phyloP scores from a whole-genome alignment of 2,329 filamentous ascomycete genomes.

The Beauveria sp. region DNA sequence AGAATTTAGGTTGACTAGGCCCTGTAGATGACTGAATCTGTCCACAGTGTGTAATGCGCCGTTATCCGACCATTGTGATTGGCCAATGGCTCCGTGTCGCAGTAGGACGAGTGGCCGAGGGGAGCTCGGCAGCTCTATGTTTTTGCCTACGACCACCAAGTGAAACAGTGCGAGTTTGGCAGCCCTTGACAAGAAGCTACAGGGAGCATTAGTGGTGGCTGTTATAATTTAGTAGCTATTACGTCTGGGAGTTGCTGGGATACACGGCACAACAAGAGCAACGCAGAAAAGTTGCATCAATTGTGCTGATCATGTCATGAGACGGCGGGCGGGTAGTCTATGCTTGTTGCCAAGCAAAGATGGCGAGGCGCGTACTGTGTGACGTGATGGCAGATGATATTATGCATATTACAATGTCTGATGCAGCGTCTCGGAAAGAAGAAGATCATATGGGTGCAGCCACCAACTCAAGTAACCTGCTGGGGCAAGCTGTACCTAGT shows the following conservation, averaged over 20 bases:
- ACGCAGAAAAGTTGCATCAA: not conserved
- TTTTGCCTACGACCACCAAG: not conserved
- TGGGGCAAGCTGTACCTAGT: not conserved
- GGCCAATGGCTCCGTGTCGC: conserved; percentile 6
- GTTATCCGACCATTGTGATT: conserved; percentile 11
- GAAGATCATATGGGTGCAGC: not conserved
- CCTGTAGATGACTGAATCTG: not conserved
- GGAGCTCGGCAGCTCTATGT: too few species aligned
- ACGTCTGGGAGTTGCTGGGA: not conserved
- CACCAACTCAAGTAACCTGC: not conserved
- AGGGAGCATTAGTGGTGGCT: not conserved
- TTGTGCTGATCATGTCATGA: not conserved
- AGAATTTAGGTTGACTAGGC: not conserved
- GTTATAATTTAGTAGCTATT: not conserved
- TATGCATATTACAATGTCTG: not conserved
- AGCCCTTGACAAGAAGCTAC: not conserved
- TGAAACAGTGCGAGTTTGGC: conserved; percentile 3
- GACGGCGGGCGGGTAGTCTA: not conserved
- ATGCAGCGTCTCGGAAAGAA: conserved; percentile 3
- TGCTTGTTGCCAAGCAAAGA: not conserved
- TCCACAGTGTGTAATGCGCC: conserved; percentile 3
- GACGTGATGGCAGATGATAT: conserved; percentile 5
- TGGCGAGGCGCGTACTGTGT: not conserved
- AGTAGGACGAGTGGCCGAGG: not conserved
- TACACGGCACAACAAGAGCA: not conserved